A percentile compares a stretch with the other conserved stretches of the same genome.
Conservation (phyloP, 163 green algal genomes). For the Scenedesmus sp. region DNA sequence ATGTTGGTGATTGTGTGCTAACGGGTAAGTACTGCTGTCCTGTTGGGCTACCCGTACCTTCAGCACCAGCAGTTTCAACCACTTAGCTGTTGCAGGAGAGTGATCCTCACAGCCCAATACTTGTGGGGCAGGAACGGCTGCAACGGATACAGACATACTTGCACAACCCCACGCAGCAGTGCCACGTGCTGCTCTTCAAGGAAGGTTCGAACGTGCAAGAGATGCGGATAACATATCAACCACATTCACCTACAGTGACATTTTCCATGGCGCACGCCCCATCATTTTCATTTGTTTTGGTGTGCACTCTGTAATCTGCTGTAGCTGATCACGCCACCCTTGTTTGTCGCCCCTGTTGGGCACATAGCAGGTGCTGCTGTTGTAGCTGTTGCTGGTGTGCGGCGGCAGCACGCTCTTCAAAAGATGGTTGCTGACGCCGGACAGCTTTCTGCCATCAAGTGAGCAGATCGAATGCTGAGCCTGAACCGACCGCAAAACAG, state of each 20-base stretch:
- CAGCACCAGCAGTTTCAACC: slow-evolving; percentile 33
- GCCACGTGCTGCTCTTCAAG: background rate
- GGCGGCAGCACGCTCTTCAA: background rate
- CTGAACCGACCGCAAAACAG: background rate
- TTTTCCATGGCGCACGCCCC: no score
- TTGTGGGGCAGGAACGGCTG: background rate
- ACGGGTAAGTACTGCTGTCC: background rate
- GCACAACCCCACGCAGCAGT: background rate
- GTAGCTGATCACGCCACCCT: background rate
- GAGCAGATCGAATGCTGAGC: background rate
- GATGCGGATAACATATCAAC: background rate
- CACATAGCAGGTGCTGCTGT: background rate
- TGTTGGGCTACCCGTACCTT: background rate
- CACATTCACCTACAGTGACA: background rate
- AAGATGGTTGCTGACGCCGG: background rate
- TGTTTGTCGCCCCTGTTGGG: background rate
- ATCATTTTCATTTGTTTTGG: no score
- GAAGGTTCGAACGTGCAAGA: background rate
- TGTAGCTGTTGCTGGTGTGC: slow-evolving; percentile 7
- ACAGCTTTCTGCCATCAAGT: background rate
- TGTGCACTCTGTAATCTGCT: background rate
- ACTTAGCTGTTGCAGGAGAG: slow-evolving; percentile 11
- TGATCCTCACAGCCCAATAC: background rate
- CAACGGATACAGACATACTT: background rate
- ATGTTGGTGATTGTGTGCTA: background rate